Base-by-base conservation (phyloP, 2,329 filamentous ascomycete species). In the Ceratocystis harringtonii region DNA sequence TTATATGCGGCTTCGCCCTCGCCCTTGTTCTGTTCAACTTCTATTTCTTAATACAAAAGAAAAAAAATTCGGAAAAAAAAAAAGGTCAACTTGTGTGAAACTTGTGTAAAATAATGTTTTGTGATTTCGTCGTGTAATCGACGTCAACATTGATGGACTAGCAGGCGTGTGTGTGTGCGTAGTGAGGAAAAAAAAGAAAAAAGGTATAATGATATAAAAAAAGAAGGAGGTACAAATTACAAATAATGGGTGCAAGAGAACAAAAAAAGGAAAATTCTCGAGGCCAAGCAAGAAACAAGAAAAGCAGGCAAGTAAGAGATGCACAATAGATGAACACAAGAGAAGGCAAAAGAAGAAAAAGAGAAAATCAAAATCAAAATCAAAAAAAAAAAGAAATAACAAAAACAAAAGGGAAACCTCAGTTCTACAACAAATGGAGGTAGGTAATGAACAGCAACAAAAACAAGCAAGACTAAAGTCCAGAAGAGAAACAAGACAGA, bases 121-220 rank as follows among this genome's bases (percentile, higher is more conserved):
- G 28, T 7, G 15, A 57, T 28, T 57, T 15, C 8, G 15, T 62
- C 41, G 22, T 62, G 43, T 15, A 41, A 41, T 15, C 36, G 10
- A 12, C 36, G 12, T 15, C 36, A 41, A 41, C 36, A 41, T 41
- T 41, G 36, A 41, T 12, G 3, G 36, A 41, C 36, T 15, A 41
- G 36, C 36, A 41, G 12, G 36, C 36, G 28, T 28, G 28, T 3
- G 25, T 25, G 25, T 2, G 3, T 28, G 28, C 28, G 36, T 30
- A 32, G 28, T 62, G 30, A 30, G 60, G 41, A 58, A 44, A 41
- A 48, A 66, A 60, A 25, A 50, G 41, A 62, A 44, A 50, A 48
- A 66, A 60, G 52, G 25, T 58, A 43, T 43, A 50, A 30, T 30
- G 19, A 60, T 2, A 44, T 8, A 41, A 25, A 62, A 36, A 36